These are phyloP conservation scores for Barbatosphaeria neglecta DNA, from an alignment of 495 filamentous ascomycete genomes.

Conservation along the genomic window DNA sequence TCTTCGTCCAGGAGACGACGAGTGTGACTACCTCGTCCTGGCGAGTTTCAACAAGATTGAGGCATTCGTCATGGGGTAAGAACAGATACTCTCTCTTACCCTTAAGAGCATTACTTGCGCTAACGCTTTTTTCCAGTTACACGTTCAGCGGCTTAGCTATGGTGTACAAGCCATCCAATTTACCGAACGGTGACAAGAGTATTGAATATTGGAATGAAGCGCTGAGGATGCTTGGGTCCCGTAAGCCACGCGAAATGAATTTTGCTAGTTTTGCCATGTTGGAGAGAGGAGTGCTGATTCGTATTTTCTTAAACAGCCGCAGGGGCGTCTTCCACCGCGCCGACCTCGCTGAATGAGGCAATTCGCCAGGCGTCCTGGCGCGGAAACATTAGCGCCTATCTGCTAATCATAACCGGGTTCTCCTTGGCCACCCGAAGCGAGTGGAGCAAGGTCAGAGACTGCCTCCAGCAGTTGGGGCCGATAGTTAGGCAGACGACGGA, in stretches of 20 bases:
- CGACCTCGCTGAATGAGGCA: constrained; percentile 30
- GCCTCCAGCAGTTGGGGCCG: constrained; percentile 24
- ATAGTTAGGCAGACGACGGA: constrained; percentile 19
- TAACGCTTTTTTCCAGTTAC: constrained; percentile 36
- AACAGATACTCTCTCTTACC: background rate
- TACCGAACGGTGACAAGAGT: constrained; percentile 55
- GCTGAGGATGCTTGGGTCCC: constrained; percentile 16
- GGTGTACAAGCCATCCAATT: constrained; percentile 47
- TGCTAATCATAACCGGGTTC: constrained; percentile 34
- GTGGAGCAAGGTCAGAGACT: constrained; percentile 31
- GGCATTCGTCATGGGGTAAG: constrained; percentile 36
- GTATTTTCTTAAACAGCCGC: constrained; percentile 14
- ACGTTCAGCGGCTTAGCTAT: constrained; percentile 59
- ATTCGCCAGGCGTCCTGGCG: constrained; percentile 30
- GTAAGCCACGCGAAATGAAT: constrained; percentile 7
- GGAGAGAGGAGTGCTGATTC: constrained; percentile 8
- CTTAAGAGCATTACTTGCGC: no score
- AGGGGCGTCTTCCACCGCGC: constrained; percentile 10
- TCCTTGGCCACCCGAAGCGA: constrained; percentile 32
- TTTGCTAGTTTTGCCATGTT: background rate
- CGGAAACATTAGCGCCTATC: constrained; percentile 30
- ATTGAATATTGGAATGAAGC: constrained; percentile 31
- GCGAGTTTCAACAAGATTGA: constrained; percentile 39
- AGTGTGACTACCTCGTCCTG: constrained; percentile 35
- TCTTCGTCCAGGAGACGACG: constrained; percentile 35